These are phyloP conservation scores for Castanea sativa DNA, from an alignment of 306 rosid genomes.

Conservation along the genomic window DNA sequence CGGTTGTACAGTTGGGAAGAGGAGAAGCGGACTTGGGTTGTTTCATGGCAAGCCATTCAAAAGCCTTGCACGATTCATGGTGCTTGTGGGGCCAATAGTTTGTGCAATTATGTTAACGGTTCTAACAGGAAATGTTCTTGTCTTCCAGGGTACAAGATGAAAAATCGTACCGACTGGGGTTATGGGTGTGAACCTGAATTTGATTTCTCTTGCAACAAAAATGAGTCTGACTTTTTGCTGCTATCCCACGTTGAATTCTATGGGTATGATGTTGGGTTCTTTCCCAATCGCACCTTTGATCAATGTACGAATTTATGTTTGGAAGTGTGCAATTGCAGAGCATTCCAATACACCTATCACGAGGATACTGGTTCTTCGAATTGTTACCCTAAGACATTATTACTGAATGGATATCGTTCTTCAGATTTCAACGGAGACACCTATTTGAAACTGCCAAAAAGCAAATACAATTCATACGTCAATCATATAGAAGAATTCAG, in stretches of 20 bases:
- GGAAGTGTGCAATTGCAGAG: slow-evolving; percentile 36
- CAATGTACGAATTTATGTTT: slow-evolving; percentile 39
- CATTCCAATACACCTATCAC: slow-evolving; percentile 27
- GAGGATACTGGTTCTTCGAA: background rate
- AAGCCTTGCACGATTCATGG: too few relatives aligned
- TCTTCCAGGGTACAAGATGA: slow-evolving; percentile 38
- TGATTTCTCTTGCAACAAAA: slow-evolving; percentile 22
- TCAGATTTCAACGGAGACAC: slow-evolving; percentile 31
- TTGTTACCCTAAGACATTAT: slow-evolving; percentile 45
- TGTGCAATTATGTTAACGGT: slow-evolving; percentile 24
- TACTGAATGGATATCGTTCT: slow-evolving; percentile 42
- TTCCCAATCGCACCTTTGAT: slow-evolving; percentile 24
- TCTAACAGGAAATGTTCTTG: slow-evolving; percentile 31
- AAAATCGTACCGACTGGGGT: slow-evolving; percentile 32
- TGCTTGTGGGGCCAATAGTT: too few relatives aligned
- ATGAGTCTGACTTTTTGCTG: slow-evolving; percentile 16
- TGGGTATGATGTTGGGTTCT: slow-evolving; percentile 40
- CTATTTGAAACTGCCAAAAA: slow-evolving; percentile 39
- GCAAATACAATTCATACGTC: background rate
- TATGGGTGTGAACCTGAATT: slow-evolving; percentile 44
- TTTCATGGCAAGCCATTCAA: too few relatives aligned
- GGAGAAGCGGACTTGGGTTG: too few relatives aligned
- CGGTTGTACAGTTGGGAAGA: too few relatives aligned
- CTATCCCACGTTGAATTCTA: slow-evolving; percentile 34
- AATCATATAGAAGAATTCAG: background rate